Evolutionary conservation across 169 alveolate genomes (phyloP).

Genomic region (Plasmodium adleri): DNA sequence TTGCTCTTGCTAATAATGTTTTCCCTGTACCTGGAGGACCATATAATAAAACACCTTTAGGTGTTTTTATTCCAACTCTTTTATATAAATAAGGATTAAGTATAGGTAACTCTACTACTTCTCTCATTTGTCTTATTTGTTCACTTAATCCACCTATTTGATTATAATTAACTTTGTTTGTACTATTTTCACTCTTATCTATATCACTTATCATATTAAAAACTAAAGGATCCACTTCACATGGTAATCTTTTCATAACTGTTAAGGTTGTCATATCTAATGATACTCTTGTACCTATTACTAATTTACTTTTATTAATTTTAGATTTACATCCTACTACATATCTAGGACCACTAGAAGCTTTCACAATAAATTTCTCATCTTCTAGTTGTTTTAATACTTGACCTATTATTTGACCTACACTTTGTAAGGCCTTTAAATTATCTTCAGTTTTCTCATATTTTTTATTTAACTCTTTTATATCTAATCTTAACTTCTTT

Average conservation of each 20-base stretch:
- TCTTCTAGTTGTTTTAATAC: conserved; percentile 94
- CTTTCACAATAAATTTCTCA: conserved; percentile 96
- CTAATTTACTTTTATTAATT: conserved; percentile 92
- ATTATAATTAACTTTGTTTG: conserved; percentile 75
- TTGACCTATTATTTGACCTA: conserved; percentile 99
- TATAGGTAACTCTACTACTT: conserved; percentile 98
- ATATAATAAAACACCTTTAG: conserved; percentile 98
- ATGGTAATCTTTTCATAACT: conserved; percentile 96
- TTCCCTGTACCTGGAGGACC: conserved; percentile 99
- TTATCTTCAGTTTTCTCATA: conserved; percentile 97
- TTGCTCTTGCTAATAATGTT: conserved; percentile 99
- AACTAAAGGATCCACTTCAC: conserved; percentile 99
- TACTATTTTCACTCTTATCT: conserved; percentile 80
- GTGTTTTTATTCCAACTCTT: conserved; percentile 99
- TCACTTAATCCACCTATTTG: conserved; percentile 97
- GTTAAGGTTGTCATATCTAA: conserved; percentile 99
- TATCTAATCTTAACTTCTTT: conserved; percentile 81
- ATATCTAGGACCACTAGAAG: conserved; percentile 98
- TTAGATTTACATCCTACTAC: conserved; percentile 97
- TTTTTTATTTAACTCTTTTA: conserved; percentile 85
- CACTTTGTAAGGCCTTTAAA: conserved; percentile 96
- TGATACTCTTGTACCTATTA: conserved; percentile 98
- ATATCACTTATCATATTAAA: conserved; percentile 98
- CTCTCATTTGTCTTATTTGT: conserved; percentile 98
- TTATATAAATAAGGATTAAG: conserved; percentile 97